Evolutionary conservation across 345 rosid species (phyloP), one percentile per base, ranked within the genome.

Genomic region (Draba incana): DNA sequence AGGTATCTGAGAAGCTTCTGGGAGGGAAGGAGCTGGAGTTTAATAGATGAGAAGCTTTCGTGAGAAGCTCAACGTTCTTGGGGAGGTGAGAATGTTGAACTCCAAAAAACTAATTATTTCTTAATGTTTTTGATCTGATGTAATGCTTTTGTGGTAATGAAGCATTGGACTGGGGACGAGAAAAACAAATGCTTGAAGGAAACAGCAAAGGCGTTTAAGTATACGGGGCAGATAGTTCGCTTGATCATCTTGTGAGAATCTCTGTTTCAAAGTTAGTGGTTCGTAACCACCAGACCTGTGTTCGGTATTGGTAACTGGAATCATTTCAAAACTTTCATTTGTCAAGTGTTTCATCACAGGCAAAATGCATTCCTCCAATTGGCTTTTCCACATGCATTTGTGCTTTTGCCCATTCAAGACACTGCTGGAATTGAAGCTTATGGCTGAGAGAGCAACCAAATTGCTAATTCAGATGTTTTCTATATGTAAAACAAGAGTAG

Each of bases 161-260:
- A 93, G 96, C 87, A 90, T 66, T 93, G 97, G 96, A 59, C 83
- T 41, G 85, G 98, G 69, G 86, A 85, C 57, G 87, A 82, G 66
- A 88, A 78, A 64, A 86, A 88, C 84, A 88, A 82, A 80, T 87
- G 96, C 85, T 78, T 93, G 74, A 90, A 72, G 80, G 97, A 90
- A 81, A 82, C 89, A 16, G 70, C 87, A 15, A 93, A 88, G 80
- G 76, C 92, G 4, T 93, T 84, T 75, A 88, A 75, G 75, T 81
- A 66, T 71, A 62, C 84, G 86, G 97, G 97, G 28, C 92, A 93
- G 79, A 90, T 93, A 51, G 79, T 90, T 56, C 84, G 98, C 68
- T 74, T 86, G 84, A 85, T 93, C 69, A 79, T 88, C 79, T 70
- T 81, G 62, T 88, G 53, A 30, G 37, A 14, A 3, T 28, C 55